These are phyloP conservation scores for Physcia stellaris DNA, from an alignment of 495 filamentous ascomycete species.

Conservation along the genomic window DNA sequence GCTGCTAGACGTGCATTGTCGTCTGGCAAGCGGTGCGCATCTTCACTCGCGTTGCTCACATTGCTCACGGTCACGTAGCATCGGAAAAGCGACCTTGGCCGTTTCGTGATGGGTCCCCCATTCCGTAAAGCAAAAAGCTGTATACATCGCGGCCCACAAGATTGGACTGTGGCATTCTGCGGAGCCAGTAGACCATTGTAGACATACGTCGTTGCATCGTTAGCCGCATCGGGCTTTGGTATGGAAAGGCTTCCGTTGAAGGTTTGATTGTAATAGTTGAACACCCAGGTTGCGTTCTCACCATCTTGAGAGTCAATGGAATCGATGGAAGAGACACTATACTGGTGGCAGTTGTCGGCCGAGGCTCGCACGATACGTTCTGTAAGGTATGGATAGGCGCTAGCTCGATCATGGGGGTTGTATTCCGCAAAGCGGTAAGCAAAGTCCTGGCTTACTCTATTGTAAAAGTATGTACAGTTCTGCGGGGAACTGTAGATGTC, in stretches of 20 bases:
- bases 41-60: slow-evolving; percentile 8
- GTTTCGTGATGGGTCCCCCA: not conserved
- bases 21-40: slow-evolving; percentile 5
- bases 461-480: slow-evolving; percentile 5
- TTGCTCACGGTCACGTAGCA: slow-evolving; percentile 10
- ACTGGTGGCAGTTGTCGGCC: slow-evolving; percentile 6
- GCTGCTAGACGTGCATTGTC: slow-evolving; percentile 11
- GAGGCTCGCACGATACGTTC: slow-evolving; percentile 7
- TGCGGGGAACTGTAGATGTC: slow-evolving; percentile 1
- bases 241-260: slow-evolving; percentile 5
- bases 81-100: slow-evolving; percentile 1
- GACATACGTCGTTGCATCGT: slow-evolving; percentile 12
- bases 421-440: slow-evolving; percentile 10
- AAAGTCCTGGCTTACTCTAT: slow-evolving; percentile 4
- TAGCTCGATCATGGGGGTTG: slow-evolving; percentile 6
- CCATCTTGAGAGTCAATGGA: not conserved
- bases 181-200: slow-evolving; percentile 10
- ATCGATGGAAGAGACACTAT: not conserved
- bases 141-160: slow-evolving; percentile 14
- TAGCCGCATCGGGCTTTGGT: slow-evolving; percentile 1
- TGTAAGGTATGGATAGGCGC: slow-evolving; percentile 10
- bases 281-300: not conserved
- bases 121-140: slow-evolving; percentile 8
- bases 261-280: slow-evolving; percentile 8
- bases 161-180: slow-evolving; percentile 3